Conservation (phyloP, 2,329 filamentous ascomycete species). For the Triangularia verruculosa region DNA sequence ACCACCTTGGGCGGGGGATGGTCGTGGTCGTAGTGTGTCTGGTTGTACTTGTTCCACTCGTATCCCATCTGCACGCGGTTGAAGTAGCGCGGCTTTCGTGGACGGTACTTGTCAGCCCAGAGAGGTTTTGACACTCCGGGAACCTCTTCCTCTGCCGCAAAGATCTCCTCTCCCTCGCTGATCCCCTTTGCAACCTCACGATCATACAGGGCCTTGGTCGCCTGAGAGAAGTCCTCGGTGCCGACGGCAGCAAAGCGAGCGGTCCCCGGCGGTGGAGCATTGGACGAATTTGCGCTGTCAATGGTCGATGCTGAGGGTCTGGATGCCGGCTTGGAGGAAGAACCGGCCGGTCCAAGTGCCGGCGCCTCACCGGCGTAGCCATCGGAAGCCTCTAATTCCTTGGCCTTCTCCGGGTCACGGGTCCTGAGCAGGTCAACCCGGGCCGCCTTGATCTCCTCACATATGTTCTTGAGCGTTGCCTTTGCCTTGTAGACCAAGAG, state of each 20-base stretch:
- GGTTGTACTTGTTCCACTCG: slow-evolving; percentile 99
- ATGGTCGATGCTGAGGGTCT: slow-evolving; percentile 7
- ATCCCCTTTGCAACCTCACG: slow-evolving; percentile 89
- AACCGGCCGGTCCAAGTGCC: slow-evolving; percentile 22
- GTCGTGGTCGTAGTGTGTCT: slow-evolving; percentile 98
- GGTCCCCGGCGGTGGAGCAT: slow-evolving; percentile 50
- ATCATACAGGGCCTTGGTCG: slow-evolving; percentile 86
- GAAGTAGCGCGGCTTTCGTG: slow-evolving; percentile 93
- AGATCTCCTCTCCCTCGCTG: slow-evolving; percentile 92
- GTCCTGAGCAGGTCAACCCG: slow-evolving; percentile 64
- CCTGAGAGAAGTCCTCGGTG: slow-evolving; percentile 80
- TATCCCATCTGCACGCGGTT: slow-evolving; percentile 98
- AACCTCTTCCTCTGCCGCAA: slow-evolving; percentile 83
- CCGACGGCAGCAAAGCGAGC: slow-evolving; percentile 67
- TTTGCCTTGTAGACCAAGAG: slow-evolving; percentile 89
- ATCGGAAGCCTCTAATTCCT: slow-evolving; percentile 38
- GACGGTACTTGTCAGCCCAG: slow-evolving; percentile 82
- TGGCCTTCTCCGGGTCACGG: slow-evolving; percentile 66
- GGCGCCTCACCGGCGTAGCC: slow-evolving; percentile 37
- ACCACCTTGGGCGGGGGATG: slow-evolving; percentile 97
- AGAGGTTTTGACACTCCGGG: slow-evolving; percentile 61
- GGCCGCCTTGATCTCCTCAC: slow-evolving; percentile 69
- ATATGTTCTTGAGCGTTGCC: slow-evolving; percentile 76
- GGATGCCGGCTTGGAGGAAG: slow-evolving; percentile 24
- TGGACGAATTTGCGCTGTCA: slow-evolving; percentile 27